A percentile compares a stretch with the other conserved stretches of the same genome.
phyloP scores from a whole-genome alignment of 768 basidiomycete genomes.

The Lyophyllum decastes region DNA sequence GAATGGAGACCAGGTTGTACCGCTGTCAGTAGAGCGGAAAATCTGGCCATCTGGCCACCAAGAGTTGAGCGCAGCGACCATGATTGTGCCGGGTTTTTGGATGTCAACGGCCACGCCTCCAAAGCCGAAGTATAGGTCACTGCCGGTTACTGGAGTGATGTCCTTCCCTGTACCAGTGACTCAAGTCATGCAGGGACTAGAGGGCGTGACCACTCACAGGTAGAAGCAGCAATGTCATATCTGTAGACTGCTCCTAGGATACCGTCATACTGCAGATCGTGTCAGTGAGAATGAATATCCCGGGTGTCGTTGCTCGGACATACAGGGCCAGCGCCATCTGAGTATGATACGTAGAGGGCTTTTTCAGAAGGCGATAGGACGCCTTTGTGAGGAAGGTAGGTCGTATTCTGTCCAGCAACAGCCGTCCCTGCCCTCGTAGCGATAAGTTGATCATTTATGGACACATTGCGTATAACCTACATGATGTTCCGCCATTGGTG shows the following conservation, averaged over 20 bases:
- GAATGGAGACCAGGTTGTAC: slow-evolving; percentile 57
- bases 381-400: slow-evolving; percentile 66
- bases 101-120: slow-evolving; percentile 63
- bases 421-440: slow-evolving; percentile 44
- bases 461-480: slow-evolving; percentile 30
- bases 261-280: slow-evolving; percentile 49
- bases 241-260: slow-evolving; percentile 48
- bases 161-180: slow-evolving; percentile 44
- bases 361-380: slow-evolving; percentile 60
- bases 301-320: slow-evolving; percentile 8
- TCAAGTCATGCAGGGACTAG: not conserved
- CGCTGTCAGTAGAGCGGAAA: slow-evolving; percentile 59
- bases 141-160: slow-evolving; percentile 63
- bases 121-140: slow-evolving; percentile 62
- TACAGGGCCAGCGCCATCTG: slow-evolving; percentile 62
- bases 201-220: slow-evolving; percentile 30
- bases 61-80: slow-evolving; percentile 67
- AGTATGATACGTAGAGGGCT: slow-evolving; percentile 60
- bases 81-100: slow-evolving; percentile 61
- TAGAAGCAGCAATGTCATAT: slow-evolving; percentile 53
- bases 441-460: not conserved
- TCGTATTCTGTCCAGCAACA: slow-evolving; percentile 56
- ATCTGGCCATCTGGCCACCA: slow-evolving; percentile 73
- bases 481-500: slow-evolving; percentile 56
- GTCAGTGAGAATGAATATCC: not conserved